Base-by-base conservation (phyloP, 75 land plant genomes). In the Cunninghamia lanceolata region DNA sequence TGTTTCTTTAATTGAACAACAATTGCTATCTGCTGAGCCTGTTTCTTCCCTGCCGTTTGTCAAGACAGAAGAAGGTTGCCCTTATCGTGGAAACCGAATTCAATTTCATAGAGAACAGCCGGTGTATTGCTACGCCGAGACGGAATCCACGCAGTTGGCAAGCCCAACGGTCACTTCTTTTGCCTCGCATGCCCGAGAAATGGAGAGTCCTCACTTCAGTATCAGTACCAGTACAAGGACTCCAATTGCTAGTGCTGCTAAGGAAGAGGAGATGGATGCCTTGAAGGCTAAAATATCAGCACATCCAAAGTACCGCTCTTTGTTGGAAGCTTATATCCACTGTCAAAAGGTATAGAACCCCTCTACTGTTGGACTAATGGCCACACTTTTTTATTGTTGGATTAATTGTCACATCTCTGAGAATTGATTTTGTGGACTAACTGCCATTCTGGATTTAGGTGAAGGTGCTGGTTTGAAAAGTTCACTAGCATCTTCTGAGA, bases 271-370 rank as follows among this genome's bases (percentile, higher is more conserved):
- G 25, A 84, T 50, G 14, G 96, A 94, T 25, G 93, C 92, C 28
- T 89, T 93, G 50, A 94, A 94, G 77, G 92, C 91, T 81, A 94
- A 92, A 85, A 94, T 94, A 85, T 39, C 93, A 36, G 87, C 96
- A 32, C 96, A 94, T 84, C 96, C 96, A 45, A 91, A 92, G 82
- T 94, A 94, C 46, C 89, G 90, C 32, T 87, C 59, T 40, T 91
- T 94, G 63, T 71, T 94, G 63, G 91, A 89, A 85, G 96, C 96
- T 54, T 94, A 90, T 88, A 86, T 94, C 88, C 91, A 93, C 47
- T 94, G 96, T 79, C 96, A 92, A 87, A 94, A 94, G 96, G 96
- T 91, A 39, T 59, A 78, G 30, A 40, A 9, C 15, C 15, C 59
- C 19, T 54, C 17, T 9, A 50, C 52, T 9, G 11, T 11, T 9